Evolutionary conservation across 305 asterid genomes (phyloP), one percentile per base, ranked within the genome.

Genomic region (Solanum hybrid): DNA sequence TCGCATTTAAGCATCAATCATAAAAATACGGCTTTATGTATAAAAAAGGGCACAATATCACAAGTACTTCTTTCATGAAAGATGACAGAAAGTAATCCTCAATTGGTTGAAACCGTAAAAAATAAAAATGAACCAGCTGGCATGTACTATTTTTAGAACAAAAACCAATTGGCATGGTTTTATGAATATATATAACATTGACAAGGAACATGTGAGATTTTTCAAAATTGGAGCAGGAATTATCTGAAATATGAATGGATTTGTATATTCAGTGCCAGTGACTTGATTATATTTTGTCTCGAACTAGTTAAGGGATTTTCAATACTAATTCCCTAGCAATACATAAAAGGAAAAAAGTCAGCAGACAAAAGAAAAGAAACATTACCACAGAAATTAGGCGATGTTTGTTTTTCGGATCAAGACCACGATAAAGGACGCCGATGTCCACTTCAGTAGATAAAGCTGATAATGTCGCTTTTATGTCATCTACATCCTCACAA

Each of bases 361-460:
- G 71, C 71, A 84, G 31, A 84, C 20, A 84, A 81, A 31, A 51
- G 40, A 9, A 84, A 84, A 32, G 29, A 84, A 84, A 17, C 42
- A 31, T 51, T 96, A 97, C 99, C 97, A 97, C 95, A 91, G 99
- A 97, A 91, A 93, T 97, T 94, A 97, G 89, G 79, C 86, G 76
- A 91, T 94, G 95, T 71, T 86, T 93, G 89, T 92, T 92, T 86
- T 93, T 92, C 31, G 98, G 98, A 94, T 95, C 99, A 92, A 97
- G 98, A 89, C 99, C 99, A 1, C 96, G 95, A 92, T 95, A 97
- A 89, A 95, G 96, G 92, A 91, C 93, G 85, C 98, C 92, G 88
- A 95, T 90, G 92, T 97, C 98, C 89, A 96, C 95, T 92, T 94
- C 97, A 82, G 98, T 97, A 40, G 98, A 94, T 87, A 97, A 91